Evolutionary conservation across 2,329 filamentous ascomycete species (phyloP).

Genomic region (Nannizziopsis arthrosporioides): DNA sequence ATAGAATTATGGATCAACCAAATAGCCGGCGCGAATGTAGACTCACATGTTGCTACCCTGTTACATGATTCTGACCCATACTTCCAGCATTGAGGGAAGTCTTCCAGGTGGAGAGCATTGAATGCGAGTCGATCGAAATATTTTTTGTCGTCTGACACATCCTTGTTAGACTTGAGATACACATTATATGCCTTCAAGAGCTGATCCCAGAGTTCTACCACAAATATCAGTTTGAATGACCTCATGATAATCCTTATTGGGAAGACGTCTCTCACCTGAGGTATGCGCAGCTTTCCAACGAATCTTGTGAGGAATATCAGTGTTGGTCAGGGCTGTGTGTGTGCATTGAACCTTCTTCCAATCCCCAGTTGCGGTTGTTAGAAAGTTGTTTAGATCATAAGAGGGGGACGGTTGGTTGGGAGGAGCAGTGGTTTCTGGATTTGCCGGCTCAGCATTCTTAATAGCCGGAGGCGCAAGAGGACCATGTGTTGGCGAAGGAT

Average conservation of each 20-base stretch:
- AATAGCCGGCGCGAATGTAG: slow-evolving; percentile 1
- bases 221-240: background rate
- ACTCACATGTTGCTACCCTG: background rate
- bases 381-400: background rate
- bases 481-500: no score
- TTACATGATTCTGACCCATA: background rate
- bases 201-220: background rate
- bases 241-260: background rate
- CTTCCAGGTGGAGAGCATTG: background rate
- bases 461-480: no score
- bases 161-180: background rate
- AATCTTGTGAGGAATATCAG: background rate
- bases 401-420: no score
- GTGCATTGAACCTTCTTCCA: slow-evolving; percentile 2
- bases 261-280: background rate
- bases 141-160: background rate
- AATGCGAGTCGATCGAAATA: background rate
- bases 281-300: slow-evolving; percentile 2
- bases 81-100: slow-evolving; percentile 4
- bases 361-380: slow-evolving; percentile 1
- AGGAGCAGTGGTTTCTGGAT: no score
- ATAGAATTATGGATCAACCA: slow-evolving; percentile 2
- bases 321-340: background rate
- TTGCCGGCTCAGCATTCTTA: no score
- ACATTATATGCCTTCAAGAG: slow-evolving; percentile 1